Base-by-base conservation (phyloP, 202 grass and related monocot genomes). In the Setaria viridis region DNA sequence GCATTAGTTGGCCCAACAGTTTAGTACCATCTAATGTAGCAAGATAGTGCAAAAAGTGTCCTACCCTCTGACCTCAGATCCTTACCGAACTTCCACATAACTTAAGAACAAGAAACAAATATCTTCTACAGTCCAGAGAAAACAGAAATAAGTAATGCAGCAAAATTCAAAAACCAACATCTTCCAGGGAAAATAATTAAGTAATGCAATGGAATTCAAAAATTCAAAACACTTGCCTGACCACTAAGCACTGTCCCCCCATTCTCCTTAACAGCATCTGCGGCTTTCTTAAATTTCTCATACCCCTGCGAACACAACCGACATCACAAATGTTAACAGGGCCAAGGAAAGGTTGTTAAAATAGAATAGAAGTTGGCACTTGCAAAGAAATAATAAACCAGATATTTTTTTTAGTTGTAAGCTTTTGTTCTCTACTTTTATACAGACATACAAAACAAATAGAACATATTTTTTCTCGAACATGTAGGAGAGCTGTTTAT, bases 241-340 rank as follows among this genome's bases (percentile, higher is more conserved):
- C 97, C 97, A 79, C 88, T 99, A 56, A 99, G 53, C 86, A 90
- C 77, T 78, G 55, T 58, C 49, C 87, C 89, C 0, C 84, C 89
- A 76, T 86, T 98, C 34, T 91, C 93, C 76, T 96, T 86, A 67
- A 99, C 90, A 93, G 91, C 92, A 62, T 93, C 91, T 67, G 89
- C 97, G 81, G 91, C 88, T 85, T 96, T 99, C 84, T 93, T 95
- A 94, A 99, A 99, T 70, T 90, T 96, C 45, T 99, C 97, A 71
- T 89, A 96, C 57, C 97, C 97, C 97, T 99, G 91, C 77, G 92
- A 79, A 67, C 79, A 60, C 70, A 62, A 77, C 33, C 65, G 69
- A 82, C 62, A 48, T 73, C 7, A 83, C 69, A 84, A 80, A 46
- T 62, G 76, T 37, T 57, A 65, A 47, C 7, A 41, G n/a, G 39